These are phyloP conservation scores for Diaporthe sp. DNA, from an alignment of 2,329 filamentous ascomycete genomes.

Conservation along the genomic window DNA sequence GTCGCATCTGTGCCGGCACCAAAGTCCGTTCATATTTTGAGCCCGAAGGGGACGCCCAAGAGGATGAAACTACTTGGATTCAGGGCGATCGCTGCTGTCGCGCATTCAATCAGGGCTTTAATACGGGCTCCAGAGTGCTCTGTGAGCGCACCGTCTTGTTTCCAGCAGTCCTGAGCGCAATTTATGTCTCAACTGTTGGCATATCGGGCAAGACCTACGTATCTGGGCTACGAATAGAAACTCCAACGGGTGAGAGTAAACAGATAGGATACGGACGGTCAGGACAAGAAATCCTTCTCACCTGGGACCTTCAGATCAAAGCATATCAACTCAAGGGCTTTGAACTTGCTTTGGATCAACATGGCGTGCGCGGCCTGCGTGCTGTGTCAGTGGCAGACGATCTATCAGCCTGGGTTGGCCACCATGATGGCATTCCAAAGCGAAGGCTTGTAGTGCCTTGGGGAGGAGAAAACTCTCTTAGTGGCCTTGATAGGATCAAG, in stretches of 20 bases:
- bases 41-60: not conserved
- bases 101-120: not conserved
- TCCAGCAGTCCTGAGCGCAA: not conserved
- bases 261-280: not conserved
- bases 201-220: not conserved
- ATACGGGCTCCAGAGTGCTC: not conserved
- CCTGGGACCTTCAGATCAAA: not conserved
- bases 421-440: not conserved
- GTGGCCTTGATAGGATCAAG: not conserved
- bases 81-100: not conserved
- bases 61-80: not conserved
- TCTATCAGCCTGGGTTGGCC: not conserved
- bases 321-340: not conserved
- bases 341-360: not conserved
- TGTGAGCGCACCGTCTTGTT: not conserved
- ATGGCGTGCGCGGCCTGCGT: not conserved
- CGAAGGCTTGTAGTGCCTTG: not conserved
- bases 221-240: not conserved
- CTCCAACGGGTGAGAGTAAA: not conserved
- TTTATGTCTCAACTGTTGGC: not conserved
- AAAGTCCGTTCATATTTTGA: not conserved
- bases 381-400: not conserved
- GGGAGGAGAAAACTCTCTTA: too few species aligned
- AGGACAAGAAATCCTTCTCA: not conserved
- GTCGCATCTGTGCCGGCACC: not conserved